Conservation (phyloP, 176 grass and related monocot genomes). For the Aegilops longissima region DNA sequence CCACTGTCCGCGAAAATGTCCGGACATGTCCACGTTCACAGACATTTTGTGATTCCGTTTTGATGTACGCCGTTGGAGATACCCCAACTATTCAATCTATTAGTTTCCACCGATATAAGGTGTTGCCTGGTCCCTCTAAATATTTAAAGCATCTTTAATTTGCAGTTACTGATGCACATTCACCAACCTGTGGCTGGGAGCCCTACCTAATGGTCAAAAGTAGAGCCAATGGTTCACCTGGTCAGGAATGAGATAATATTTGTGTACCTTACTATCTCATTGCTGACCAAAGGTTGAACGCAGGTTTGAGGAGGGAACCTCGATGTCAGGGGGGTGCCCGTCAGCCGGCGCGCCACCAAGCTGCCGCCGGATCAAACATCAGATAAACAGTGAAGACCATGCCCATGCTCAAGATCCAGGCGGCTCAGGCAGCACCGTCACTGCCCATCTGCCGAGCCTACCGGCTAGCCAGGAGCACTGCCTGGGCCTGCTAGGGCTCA, state of each 20-base stretch:
- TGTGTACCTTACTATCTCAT: neutral
- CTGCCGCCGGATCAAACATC: too few species aligned
- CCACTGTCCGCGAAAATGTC: too few species aligned
- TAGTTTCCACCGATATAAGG: neutral
- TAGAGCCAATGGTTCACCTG: neutral
- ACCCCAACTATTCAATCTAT: neutral
- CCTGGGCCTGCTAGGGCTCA: neutral
- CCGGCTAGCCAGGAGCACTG: neutral
- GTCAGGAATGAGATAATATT: neutral
- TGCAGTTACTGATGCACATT: neutral
- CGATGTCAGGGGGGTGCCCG: too few species aligned
- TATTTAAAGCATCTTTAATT: neutral
- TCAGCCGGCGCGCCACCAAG: too few species aligned
- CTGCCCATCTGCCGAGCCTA: neutral
- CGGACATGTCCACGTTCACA: too few species aligned
- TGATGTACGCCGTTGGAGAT: too few species aligned
- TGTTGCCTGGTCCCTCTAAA: neutral
- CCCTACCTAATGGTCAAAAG: slow-evolving; percentile 3
- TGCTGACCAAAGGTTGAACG: too few species aligned
- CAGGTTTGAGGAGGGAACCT: too few species aligned
- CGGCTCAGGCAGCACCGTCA: neutral
- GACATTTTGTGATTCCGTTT: too few species aligned
- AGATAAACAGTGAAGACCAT: neutral
- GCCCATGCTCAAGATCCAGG: neutral
- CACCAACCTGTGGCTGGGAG: neutral